Percentiles rank a stretch among this genome's conserved stretches.
phyloP scores from a whole-genome alignment of 352 stramenopile genomes.

The Phytophthora pini region DNA sequence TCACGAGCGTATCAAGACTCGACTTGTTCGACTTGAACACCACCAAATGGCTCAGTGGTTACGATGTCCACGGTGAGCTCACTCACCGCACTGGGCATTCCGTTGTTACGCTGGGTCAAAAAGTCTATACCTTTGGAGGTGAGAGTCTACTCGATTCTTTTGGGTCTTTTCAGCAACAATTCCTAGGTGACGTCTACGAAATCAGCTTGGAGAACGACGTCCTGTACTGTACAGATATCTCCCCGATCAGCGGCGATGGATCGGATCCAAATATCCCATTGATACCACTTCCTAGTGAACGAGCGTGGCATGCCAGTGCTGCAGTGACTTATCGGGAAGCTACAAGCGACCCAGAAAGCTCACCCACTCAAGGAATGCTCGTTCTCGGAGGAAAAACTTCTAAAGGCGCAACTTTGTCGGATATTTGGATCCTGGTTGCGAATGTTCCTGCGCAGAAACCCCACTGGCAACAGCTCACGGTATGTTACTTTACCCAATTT shows the following conservation, averaged over 20 bases:
- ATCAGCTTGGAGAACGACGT: conserved; percentile 51
- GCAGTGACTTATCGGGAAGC: conserved; percentile 25
- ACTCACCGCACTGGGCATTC: conserved; percentile 62
- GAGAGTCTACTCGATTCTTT: conserved; percentile 31
- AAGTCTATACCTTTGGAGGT: conserved; percentile 66
- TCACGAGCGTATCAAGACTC: conserved; percentile 38
- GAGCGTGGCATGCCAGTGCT: conserved; percentile 58
- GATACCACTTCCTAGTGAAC: conserved; percentile 13
- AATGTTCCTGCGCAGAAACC: conserved; percentile 24
- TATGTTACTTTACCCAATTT: conserved; percentile 15
- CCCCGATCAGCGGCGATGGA: conserved; percentile 18
- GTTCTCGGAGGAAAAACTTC: conserved; percentile 55
- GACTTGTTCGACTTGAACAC: conserved; percentile 68
- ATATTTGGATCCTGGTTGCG: conserved; percentile 56
- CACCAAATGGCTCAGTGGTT: conserved; percentile 58
- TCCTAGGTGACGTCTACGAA: conserved; percentile 50
- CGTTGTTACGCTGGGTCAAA: conserved; percentile 44
- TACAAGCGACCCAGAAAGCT: conserved; percentile 18
- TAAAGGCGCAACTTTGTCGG: conserved; percentile 40
- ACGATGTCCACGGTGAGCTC: conserved; percentile 64
- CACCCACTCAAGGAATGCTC: conserved; percentile 41
- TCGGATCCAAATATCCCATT: conserved; percentile 18
- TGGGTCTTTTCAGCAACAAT: conserved; percentile 3
- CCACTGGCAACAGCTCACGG: conserved; percentile 50
- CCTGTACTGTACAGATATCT: conserved; percentile 47